Base-by-base conservation (phyloP, 2,329 filamentous ascomycete species). In the Cladosporium sp. region DNA sequence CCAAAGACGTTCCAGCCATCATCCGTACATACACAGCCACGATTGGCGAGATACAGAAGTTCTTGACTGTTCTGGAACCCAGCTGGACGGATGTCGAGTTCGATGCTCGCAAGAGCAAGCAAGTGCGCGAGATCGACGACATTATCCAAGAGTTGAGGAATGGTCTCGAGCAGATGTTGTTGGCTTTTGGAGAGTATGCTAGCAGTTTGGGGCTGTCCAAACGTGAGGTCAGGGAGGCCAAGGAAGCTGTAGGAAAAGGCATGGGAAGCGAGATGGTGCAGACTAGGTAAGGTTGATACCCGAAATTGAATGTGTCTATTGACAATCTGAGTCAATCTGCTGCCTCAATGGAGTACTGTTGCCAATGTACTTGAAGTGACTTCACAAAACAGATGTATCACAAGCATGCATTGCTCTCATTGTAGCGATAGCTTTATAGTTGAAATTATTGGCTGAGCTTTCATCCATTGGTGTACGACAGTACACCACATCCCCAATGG, bases 21-120 rank as follows among this genome's bases (percentile, higher is more conserved):
- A 83, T 97, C 51, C 83, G 87, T 47, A 83, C 85, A 1, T 83
- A 95, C 60, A 92, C 90, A 0, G 65, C 71, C 0, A 85, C 89
- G 0, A 85, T 91, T 57, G 80, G 77, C 56, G 84, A 84, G 63
- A 76, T 96, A 3, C 87, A 96, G 66, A 74, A 70, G 1, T 91
- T 95, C 68, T 80, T 85, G 62, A 71, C 72, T 7, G 74, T 66
- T 2, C 75, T 88, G 42, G 79, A 83, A 1, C 73, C 84, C 3
- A 90, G 94, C 72, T 95, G 90, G 90, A 92, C 89, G 1, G 91
- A 96, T 70, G 75, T 88, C 2, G 78, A 82, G 17, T 82, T 83
- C 57, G 69, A 71, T 1, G 70, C 73, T 22, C 34, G 59, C 15
- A 70, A 69, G 35, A 76, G 83, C 67, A 73, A 75, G 48, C 73